Conservation (phyloP, 2,329 filamentous ascomycete genomes). For the Arthrobotrys sphaeroides region DNA sequence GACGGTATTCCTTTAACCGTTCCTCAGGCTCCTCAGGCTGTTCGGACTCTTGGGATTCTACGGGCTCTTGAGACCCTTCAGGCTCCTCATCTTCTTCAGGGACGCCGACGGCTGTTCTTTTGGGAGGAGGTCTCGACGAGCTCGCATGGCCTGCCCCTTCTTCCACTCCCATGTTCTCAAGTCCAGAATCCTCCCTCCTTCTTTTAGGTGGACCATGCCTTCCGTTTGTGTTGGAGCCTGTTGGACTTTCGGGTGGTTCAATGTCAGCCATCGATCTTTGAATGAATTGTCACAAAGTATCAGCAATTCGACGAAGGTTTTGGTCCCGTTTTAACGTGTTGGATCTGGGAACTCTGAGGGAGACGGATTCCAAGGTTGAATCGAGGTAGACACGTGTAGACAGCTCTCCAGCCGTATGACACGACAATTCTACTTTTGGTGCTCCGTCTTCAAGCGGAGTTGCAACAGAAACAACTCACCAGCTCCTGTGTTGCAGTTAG, state of each 20-base stretch:
- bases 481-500: not conserved
- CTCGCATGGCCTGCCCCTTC: not conserved
- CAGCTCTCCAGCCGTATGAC: not conserved
- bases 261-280: not conserved
- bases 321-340: too few relatives aligned
- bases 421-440: too few relatives aligned
- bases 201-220: not conserved
- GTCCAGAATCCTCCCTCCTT: not conserved
- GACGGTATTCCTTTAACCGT: slow-evolving; percentile 55
- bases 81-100: slow-evolving; percentile 1
- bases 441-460: not conserved
- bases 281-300: not conserved
- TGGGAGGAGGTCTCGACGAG: not conserved
- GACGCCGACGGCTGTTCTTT: not conserved
- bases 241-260: not conserved
- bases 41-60: not conserved
- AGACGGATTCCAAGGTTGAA: not conserved
- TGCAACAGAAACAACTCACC: not conserved
- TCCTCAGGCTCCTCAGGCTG: slow-evolving; percentile 5
- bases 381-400: not conserved
- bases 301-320: too few relatives aligned
- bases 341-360: not conserved
- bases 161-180: not conserved
- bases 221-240: not conserved
- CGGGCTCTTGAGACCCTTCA: not conserved